These are phyloP conservation scores for Plantago coronopus DNA, from an alignment of 305 asterid genomes.

Conservation along the genomic window DNA sequence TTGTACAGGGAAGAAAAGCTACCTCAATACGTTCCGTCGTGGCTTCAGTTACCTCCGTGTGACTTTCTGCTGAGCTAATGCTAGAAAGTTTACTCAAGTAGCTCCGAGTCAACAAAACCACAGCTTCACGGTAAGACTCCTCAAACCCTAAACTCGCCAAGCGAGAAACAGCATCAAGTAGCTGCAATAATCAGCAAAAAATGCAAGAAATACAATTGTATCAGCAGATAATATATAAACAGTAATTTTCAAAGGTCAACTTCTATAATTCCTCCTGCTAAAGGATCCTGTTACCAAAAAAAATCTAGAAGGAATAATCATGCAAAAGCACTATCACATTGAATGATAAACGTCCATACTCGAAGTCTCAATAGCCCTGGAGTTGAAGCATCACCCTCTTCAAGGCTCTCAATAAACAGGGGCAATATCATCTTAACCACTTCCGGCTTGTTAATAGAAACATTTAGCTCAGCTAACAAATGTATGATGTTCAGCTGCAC, in stretches of 20 bases:
- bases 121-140: slow-evolving; percentile 96
- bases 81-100: slow-evolving; percentile 83
- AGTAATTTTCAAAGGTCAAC: neutral
- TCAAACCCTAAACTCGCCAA: slow-evolving; percentile 98
- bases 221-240: slow-evolving; percentile 9
- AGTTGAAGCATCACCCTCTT: slow-evolving; percentile 95
- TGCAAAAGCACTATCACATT: slow-evolving; percentile 16
- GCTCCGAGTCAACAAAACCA: slow-evolving; percentile 88
- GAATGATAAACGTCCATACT: slow-evolving; percentile 46
- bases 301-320: slow-evolving; percentile 21
- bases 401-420: slow-evolving; percentile 85
- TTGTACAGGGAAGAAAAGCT: slow-evolving; percentile 24
- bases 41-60: slow-evolving; percentile 77
- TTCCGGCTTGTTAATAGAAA: slow-evolving; percentile 79
- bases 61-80: slow-evolving; percentile 88
- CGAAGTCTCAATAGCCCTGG: slow-evolving; percentile 90
- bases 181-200: slow-evolving; percentile 86
- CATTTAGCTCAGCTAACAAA: slow-evolving; percentile 81
- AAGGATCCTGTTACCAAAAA: slow-evolving; percentile 16
- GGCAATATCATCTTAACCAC: slow-evolving; percentile 95
- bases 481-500: slow-evolving; percentile 80
- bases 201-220: slow-evolving; percentile 24
- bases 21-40: slow-evolving; percentile 98
- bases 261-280: slow-evolving; percentile 9
- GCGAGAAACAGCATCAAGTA: slow-evolving; percentile 99